Base-by-base conservation (phyloP, 139 green algal genomes). In the Spirogloea muscicola region DNA sequence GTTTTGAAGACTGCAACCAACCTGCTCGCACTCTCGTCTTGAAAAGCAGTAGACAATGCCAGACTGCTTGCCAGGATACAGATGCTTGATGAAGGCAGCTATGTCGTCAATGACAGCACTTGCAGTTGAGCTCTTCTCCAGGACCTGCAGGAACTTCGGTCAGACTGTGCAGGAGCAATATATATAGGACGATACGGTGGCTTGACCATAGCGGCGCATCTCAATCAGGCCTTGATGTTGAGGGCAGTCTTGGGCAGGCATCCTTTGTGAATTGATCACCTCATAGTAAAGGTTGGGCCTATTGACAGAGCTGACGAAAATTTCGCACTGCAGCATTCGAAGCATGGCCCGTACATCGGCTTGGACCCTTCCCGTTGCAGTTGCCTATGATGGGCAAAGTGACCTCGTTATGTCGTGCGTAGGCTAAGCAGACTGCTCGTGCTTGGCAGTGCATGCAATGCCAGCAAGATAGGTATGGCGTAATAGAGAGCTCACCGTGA, bases 1-100 rank as follows among this genome's bases (percentile, higher is more conserved):
- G n/a, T n/a, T n/a, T n/a, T n/a, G n/a, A n/a, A n/a, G n/a, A n/a
- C n/a, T n/a, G n/a, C n/a, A n/a, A n/a, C n/a, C n/a, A n/a, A 91
- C 57, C 38, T 81, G 25, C 57, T 90, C 85, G 4, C 72, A 73
- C 43, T 93, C 82, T 16, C 85, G 83, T 27, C 89, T 74, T 0
- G 88, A 91, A 37, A 96, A 76, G 81, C 87, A 92, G 85, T 97
- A 97, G 48, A 97, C 90, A 41, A 97, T 97, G 72, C 92, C 92
- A 0, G 84, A 89, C 0, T 84, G 10, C 2, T 49, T 3, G 25
- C 18, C 6, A 16, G 69, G 33, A 27, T 74, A 67, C 5, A 37
- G 9, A 2, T 55, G 18, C 39, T 66, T 16, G 4, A 82, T 72
- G 40, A 79, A 70, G n/a, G 1, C 0, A 0, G 33, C 76, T 1